Evolutionary conservation across 2,329 filamentous ascomycete genomes (phyloP), one percentile per base, ranked within the genome.

Genomic region (Aureobasidium sp.): DNA sequence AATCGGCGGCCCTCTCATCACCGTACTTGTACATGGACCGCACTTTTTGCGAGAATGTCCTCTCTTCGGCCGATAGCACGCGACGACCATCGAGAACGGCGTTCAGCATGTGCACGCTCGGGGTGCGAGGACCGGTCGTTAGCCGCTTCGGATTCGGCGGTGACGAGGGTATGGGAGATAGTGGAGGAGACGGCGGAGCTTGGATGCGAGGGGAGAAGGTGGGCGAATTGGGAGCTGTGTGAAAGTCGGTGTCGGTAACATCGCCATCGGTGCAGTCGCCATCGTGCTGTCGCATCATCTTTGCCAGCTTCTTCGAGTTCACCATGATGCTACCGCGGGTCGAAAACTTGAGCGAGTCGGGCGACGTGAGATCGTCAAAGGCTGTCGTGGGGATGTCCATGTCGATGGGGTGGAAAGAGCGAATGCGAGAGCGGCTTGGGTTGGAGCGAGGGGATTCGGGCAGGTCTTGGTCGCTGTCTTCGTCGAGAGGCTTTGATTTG

Each of bases 11-110:
- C 36, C 77, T 78, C 64, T 85, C 84, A 62, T 85, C 80, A 5
- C 84, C 84, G 64, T 81, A 79, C 65, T 83, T 81, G 69, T 87
- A 87, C 83, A 87, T 87, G 65, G 82, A 76, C 34, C 85, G 78
- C 39, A 87, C 84, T 65, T 83, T 83, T 64, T 82, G 80, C 36
- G 84, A 87, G 63, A 87, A 74, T 69, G 82, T 80, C 68, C 84
- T 84, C 70, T 87, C 85, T 67, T 87, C 84, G 1, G 82, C 76
- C n/a, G 85, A 87, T 34, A 87, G 77, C 22, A 81, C 78, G 62
- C 84, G 77, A 3, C 71, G 68, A 29, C 69, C 70, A 14, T 70
- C 63, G 17, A 72, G 66, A 6, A 70, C 71, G 31, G 71, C 69
- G 65, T 73, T 70, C 52, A 73, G 66, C 72, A 74, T 72, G n/a